Evolutionary conservation across 495 filamentous ascomycete genomes (phyloP).

Genomic region (Podospora conica): DNA sequence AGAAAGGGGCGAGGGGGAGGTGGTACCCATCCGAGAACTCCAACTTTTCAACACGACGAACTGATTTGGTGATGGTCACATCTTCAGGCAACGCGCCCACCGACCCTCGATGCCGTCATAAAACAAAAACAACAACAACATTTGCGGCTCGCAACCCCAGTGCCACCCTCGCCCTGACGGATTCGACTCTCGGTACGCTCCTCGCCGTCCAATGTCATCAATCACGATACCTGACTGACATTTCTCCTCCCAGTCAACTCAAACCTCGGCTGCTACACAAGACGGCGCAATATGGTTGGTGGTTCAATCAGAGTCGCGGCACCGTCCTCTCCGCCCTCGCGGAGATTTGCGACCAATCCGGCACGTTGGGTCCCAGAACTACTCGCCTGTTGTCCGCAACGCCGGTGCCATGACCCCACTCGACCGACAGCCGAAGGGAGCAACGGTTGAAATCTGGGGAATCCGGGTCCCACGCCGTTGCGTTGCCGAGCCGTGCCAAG

Average conservation of each 20-base stretch:
- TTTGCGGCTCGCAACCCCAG: background rate
- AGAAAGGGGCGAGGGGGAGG: background rate
- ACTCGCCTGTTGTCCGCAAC: background rate
- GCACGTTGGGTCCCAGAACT: background rate
- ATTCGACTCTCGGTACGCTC: background rate
- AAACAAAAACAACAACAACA: background rate
- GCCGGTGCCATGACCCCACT: background rate
- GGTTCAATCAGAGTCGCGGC: background rate
- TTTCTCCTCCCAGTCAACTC: background rate
- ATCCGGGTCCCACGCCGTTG: background rate
- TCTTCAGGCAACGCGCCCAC: background rate
- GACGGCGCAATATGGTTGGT: background rate
- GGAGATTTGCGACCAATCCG: background rate
- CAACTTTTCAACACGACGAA: background rate
- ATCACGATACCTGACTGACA: background rate
- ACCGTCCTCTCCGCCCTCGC: background rate
- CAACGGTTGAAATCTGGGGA: background rate
- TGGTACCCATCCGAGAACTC: background rate
- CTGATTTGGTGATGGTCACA: background rate
- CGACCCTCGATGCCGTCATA: background rate
- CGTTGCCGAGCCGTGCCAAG: conserved; percentile 6
- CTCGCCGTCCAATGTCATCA: background rate
- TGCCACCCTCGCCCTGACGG: background rate
- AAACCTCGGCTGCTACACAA: background rate
- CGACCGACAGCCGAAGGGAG: background rate